These are phyloP conservation scores for Agaricus blazei DNA, from an alignment of 768 basidiomycete genomes.

Conservation along the genomic window DNA sequence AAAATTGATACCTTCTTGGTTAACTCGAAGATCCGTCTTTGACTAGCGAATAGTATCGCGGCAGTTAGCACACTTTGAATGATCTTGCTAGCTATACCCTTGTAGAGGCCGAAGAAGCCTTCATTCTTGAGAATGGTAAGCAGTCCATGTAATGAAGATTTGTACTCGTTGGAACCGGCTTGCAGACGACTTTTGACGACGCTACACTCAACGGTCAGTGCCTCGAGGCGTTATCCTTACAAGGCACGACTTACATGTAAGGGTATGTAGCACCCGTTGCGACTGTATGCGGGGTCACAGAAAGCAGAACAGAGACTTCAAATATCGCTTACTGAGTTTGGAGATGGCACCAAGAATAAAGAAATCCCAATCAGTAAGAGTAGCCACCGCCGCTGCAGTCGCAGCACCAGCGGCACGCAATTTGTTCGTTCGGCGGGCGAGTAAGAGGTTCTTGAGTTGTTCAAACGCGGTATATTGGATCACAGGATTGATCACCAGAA, in stretches of 20 bases:
- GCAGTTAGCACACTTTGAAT: constrained; percentile 90
- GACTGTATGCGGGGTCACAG: constrained; percentile 23
- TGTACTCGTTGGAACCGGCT: constrained; percentile 71
- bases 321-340: constrained; percentile 61
- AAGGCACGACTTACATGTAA: constrained; percentile 34
- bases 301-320: neutral
- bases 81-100: constrained; percentile 83
- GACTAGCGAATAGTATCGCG: constrained; percentile 88
- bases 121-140: constrained; percentile 74
- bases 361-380: constrained; percentile 81
- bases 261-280: constrained; percentile 46
- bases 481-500: constrained; percentile 92
- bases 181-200: constrained; percentile 78
- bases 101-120: constrained; percentile 80
- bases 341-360: constrained; percentile 94
- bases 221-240: neutral
- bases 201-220: constrained; percentile 23
- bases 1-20: constrained; percentile 42
- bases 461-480: constrained; percentile 95
- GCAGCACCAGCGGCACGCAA: constrained; percentile 42
- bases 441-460: constrained; percentile 83
- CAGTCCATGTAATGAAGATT: constrained; percentile 73
- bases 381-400: constrained; percentile 32
- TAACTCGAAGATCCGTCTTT: constrained; percentile 76
- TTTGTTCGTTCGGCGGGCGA: constrained; percentile 54